Evolutionary conservation across 2,329 filamentous ascomycete species (phyloP).

Genomic region (Trichoderma citrinoviride): DNA sequence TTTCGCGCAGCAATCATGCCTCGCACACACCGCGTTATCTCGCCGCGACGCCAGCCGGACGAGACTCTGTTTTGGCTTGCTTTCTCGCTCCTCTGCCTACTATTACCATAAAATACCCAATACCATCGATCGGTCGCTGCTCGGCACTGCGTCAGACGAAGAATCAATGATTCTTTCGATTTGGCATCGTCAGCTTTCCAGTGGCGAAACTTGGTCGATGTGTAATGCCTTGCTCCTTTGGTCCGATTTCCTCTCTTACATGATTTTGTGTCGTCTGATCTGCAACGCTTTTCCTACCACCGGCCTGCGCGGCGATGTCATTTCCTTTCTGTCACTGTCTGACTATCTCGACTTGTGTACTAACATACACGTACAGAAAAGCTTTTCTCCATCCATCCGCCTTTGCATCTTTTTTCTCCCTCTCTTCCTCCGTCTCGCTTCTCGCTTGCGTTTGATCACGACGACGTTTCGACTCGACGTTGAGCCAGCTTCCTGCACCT

Average conservation of each 20-base stretch:
- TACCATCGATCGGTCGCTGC: background rate
- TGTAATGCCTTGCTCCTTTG: background rate
- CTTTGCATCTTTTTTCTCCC: constrained; percentile 5
- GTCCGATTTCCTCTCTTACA: background rate
- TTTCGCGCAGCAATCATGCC: background rate
- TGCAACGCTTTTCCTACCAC: background rate
- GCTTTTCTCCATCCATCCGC: background rate
- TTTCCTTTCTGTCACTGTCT: background rate
- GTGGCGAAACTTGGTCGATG: background rate
- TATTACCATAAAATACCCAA: background rate
- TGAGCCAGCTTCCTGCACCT: constrained; percentile 6
- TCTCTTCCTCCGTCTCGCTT: constrained; percentile 10
- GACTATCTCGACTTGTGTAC: background rate
- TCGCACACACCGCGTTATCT: background rate
- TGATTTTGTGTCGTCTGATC: background rate
- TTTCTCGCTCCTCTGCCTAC: background rate
- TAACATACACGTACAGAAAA: background rate
- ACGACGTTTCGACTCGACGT: constrained; percentile 12
- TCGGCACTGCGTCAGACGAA: background rate
- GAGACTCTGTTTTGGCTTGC: background rate
- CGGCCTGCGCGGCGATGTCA: background rate
- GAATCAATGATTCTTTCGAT: background rate
- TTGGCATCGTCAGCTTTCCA: background rate
- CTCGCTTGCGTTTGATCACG: background rate
- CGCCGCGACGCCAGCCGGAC: background rate